Evolutionary conservation across 1,284 basidiomycete genomes (phyloP).

Genomic region (Wolfiporia cocos): DNA sequence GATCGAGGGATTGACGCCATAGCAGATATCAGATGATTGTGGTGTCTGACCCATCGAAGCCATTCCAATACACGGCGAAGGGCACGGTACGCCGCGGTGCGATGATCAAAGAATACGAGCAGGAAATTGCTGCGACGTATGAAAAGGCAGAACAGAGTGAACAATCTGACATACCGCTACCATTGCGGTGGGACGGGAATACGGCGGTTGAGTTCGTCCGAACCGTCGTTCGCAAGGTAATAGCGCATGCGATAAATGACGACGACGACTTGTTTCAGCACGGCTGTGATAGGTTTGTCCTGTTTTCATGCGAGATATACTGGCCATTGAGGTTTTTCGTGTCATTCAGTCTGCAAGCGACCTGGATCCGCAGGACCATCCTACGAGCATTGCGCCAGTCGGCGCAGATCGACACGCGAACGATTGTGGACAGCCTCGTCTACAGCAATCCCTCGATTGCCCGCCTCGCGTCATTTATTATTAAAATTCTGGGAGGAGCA

Average conservation of each 20-base stretch:
- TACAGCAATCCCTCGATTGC: no score
- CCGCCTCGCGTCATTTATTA: no score
- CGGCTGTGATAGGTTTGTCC: constrained; percentile 43
- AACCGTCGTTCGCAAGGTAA: constrained; percentile 20
- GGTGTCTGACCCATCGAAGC: constrained; percentile 20
- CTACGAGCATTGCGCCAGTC: no score
- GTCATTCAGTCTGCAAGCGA: not conserved
- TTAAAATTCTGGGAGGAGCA: not conserved
- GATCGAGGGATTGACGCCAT: no score
- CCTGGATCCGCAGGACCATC: not conserved
- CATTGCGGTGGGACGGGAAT: constrained; percentile 21
- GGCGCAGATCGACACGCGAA: not conserved
- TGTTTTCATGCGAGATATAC: not conserved
- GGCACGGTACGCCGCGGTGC: constrained; percentile 19
- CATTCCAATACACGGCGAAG: constrained; percentile 26
- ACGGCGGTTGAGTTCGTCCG: constrained; percentile 22
- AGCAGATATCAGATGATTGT: constrained; percentile 22
- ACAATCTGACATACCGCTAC: constrained; percentile 16
- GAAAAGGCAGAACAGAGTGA: constrained; percentile 16
- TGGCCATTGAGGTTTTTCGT: no score
- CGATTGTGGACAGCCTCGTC: not conserved
- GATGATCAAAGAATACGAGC: constrained; percentile 20
- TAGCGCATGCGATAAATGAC: constrained; percentile 20
- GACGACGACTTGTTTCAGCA: constrained; percentile 36
- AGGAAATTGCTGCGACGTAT: constrained; percentile 24